Percentiles rank a stretch among this genome's conserved stretches.
phyloP scores from a whole-genome alignment of 352 stramenopile genomes.

The Pythium insidiosum region DNA sequence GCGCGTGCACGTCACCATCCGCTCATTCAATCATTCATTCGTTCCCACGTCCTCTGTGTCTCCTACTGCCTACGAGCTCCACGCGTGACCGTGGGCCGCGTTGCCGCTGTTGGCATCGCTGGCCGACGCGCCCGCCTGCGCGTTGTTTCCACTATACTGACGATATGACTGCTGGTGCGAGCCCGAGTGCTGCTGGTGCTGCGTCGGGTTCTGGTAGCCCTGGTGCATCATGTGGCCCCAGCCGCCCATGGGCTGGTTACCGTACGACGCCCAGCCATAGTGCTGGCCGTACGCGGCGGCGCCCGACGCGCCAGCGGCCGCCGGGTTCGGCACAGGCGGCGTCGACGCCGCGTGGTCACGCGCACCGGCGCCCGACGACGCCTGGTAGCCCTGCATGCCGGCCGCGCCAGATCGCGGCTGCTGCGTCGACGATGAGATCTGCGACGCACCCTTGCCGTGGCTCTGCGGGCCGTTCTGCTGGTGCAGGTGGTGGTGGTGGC shows the following conservation, averaged over 20 bases:
- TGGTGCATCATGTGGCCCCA: conserved; percentile 83
- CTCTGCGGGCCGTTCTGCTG: conserved; percentile 47
- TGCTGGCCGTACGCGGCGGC: conserved; percentile 59
- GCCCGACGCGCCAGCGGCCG: conserved; percentile 20
- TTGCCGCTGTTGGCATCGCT: conserved; percentile 42
- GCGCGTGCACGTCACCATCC: too few species aligned
- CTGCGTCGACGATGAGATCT: conserved; percentile 27
- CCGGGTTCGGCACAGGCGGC: conserved; percentile 61
- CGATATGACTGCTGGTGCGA: conserved; percentile 75
- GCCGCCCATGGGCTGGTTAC: conserved; percentile 58
- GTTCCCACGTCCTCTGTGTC: too few species aligned
- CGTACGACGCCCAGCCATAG: conserved; percentile 78
- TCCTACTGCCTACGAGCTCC: conserved; percentile 81
- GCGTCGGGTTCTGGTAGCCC: conserved; percentile 60
- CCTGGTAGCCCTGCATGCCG: conserved; percentile 55
- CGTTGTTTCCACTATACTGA: conserved; percentile 46
- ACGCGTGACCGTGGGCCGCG: conserved; percentile 32
- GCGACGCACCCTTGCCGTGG: conserved; percentile 53
- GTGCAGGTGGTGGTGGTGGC: conserved; percentile 31
- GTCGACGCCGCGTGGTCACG: conserved; percentile 51
- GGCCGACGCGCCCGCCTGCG: conserved; percentile 22
- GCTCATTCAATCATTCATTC: too few species aligned
- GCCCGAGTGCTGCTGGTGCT: conserved; percentile 43
- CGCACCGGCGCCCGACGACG: conserved; percentile 16
- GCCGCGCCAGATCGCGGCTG: conserved; percentile 56